These are phyloP conservation scores for Globisporangium cederbergense DNA, from an alignment of 352 stramenopile genomes.

Conservation along the genomic window DNA sequence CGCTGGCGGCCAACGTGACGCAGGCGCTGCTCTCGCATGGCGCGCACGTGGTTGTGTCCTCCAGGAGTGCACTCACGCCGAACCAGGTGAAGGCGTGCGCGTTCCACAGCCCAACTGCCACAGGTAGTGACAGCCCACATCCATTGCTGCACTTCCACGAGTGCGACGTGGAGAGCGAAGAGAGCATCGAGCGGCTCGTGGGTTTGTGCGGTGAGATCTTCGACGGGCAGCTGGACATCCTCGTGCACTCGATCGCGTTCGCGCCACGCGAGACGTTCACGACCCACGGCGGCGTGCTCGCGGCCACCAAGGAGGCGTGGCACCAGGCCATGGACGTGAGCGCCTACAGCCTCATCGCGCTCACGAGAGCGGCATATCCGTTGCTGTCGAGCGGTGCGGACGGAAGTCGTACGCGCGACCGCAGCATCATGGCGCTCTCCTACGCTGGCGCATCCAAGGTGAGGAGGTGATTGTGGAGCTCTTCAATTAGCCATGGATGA, in stretches of 20 bases:
- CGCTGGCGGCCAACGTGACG: constrained; percentile 72
- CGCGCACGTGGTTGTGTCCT: constrained; percentile 77
- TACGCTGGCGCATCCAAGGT: constrained; percentile 81
- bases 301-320: constrained; percentile 54
- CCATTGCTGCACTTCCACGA: constrained; percentile 41
- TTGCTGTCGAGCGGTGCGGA: constrained; percentile 31
- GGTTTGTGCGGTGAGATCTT: constrained; percentile 36
- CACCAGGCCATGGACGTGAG: constrained; percentile 81
- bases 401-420: constrained; percentile 21
- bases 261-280: constrained; percentile 75
- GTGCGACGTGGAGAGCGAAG: constrained; percentile 76
- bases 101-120: constrained; percentile 32
- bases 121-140: constrained; percentile 7
- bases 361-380: constrained; percentile 63
- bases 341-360: constrained; percentile 87
- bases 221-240: constrained; percentile 66
- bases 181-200: constrained; percentile 52
- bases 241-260: constrained; percentile 91
- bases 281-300: constrained; percentile 40
- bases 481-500: not conserved
- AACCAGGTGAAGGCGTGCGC: constrained; percentile 48
- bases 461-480: not conserved
- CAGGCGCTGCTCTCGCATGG: constrained; percentile 61
- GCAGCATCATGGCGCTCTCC: constrained; percentile 84
- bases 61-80: constrained; percentile 40